phyloP scores from a whole-genome alignment of 345 rosid species.

The Brassica juncea region DNA sequence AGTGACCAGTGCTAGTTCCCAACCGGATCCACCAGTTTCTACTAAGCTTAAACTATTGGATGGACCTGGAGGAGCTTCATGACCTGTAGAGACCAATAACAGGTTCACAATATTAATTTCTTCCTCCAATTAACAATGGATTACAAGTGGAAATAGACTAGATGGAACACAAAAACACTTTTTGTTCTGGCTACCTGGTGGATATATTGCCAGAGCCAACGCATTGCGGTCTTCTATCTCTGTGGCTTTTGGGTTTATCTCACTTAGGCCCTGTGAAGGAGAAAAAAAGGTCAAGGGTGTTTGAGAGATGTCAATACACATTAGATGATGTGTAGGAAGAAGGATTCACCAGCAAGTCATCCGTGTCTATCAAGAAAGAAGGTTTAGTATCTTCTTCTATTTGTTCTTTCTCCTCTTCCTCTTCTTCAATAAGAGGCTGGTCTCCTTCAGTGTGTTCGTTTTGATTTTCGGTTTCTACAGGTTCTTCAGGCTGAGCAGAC shows the following conservation, averaged over 20 bases:
- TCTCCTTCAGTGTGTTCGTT: conserved; percentile 17
- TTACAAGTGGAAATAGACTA: not conserved
- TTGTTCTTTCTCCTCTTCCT: conserved; percentile 20
- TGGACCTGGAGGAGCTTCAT: conserved; percentile 39
- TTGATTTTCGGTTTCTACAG: conserved; percentile 17
- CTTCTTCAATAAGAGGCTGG: conserved; percentile 31
- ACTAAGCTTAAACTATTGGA: conserved; percentile 55
- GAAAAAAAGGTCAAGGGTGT: not conserved
- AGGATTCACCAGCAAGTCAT: conserved; percentile 50
- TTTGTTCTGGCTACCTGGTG: conserved; percentile 57
- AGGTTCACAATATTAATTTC: not conserved
- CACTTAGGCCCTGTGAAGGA: conserved; percentile 58
- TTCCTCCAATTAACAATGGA: conserved; percentile 2
- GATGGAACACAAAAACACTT: conserved; percentile 4
- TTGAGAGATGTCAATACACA: conserved; percentile 43
- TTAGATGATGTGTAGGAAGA: conserved; percentile 47
- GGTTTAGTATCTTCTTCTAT: conserved; percentile 28
- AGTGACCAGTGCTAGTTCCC: conserved; percentile 94
- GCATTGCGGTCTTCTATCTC: conserved; percentile 87
- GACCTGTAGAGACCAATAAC: conserved; percentile 49
- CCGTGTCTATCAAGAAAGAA: conserved; percentile 37
- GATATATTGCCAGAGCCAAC: conserved; percentile 87
- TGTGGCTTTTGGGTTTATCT: conserved; percentile 70
- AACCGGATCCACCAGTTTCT: conserved; percentile 64
- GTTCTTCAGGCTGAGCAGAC: conserved; percentile 25